Conservation (phyloP, 192 early-diverging fungal species). For the Backusella australiensis region DNA sequence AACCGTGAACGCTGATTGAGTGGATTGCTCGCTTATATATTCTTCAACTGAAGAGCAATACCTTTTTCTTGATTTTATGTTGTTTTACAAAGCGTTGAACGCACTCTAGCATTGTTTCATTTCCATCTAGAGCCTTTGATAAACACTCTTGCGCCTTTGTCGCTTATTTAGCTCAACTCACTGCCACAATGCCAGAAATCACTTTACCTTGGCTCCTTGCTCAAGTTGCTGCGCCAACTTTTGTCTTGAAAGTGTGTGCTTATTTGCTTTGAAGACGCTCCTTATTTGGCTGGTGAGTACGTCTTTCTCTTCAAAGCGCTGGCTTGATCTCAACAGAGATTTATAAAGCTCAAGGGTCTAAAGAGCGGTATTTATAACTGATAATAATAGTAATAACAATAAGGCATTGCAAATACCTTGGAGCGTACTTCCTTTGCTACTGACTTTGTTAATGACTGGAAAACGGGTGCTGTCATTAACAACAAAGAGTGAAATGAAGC, state of each 20-base stretch:
- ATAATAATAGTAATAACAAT: not conserved
- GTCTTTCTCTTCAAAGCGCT: not conserved
- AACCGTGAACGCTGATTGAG: not conserved
- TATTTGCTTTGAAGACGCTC: not conserved
- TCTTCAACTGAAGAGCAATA: not conserved
- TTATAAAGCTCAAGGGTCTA: not conserved
- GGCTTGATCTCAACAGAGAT: not conserved
- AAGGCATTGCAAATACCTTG: not conserved
- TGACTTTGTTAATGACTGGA: not conserved
- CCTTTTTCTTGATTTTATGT: not conserved
- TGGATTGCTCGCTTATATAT: not conserved
- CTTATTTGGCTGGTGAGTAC: not conserved
- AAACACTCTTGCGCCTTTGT: not conserved
- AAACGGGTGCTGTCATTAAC: not conserved
- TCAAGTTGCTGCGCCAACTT: not conserved
- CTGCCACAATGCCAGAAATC: not conserved
- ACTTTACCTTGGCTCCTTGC: not conserved
- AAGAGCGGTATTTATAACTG: not conserved
- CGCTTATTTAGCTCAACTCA: not conserved
- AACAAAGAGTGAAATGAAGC: not conserved
- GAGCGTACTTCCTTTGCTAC: not conserved
- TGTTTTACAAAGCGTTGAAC: not conserved
- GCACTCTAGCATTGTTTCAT: not conserved
- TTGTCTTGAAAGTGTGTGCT: not conserved
- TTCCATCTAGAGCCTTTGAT: not conserved